Evolutionary conservation across 2,329 filamentous ascomycete genomes (phyloP).

Genomic region (Karstenula rhodostoma): DNA sequence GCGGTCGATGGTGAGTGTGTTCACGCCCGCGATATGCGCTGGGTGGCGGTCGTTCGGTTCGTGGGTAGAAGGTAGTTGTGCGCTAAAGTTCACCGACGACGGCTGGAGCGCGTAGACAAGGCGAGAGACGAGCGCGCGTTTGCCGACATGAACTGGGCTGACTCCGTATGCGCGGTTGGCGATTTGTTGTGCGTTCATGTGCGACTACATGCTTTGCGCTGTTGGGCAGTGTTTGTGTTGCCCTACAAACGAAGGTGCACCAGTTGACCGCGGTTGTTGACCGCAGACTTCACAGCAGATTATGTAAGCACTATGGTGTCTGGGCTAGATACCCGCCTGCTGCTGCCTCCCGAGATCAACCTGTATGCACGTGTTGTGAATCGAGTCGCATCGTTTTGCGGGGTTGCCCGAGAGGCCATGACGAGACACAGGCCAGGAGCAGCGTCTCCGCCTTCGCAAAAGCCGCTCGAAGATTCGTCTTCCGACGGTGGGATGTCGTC

Average conservation of each 20-base stretch:
- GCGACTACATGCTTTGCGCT: slow-evolving; percentile 46
- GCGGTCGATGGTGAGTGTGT: slow-evolving; percentile 78
- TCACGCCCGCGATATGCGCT: slow-evolving; percentile 82
- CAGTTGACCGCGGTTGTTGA: too few relatives aligned
- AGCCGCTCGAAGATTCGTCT: slow-evolving; percentile 23
- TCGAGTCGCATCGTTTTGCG: neutral
- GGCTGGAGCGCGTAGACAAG: slow-evolving; percentile 75
- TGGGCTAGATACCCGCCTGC: slow-evolving; percentile 5
- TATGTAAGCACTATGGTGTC: neutral
- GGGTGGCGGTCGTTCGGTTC: slow-evolving; percentile 53
- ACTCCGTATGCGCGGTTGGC: slow-evolving; percentile 78
- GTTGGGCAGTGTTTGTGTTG: too few relatives aligned
- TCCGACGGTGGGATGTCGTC: slow-evolving; percentile 20
- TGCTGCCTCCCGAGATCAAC: neutral
- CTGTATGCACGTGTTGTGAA: neutral
- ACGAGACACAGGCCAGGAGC: slow-evolving; percentile 9
- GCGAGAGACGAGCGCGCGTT: slow-evolving; percentile 69
- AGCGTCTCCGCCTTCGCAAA: slow-evolving; percentile 16
- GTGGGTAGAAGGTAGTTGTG: slow-evolving; percentile 56
- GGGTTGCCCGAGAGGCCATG: slow-evolving; percentile 12
- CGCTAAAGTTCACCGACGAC: slow-evolving; percentile 74
- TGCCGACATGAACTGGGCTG: slow-evolving; percentile 66
- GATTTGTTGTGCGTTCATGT: slow-evolving; percentile 63
- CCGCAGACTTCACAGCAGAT: too few relatives aligned
- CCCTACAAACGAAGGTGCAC: too few relatives aligned